Evolutionary conservation across 2,329 filamentous ascomycete genomes (phyloP).

Genomic region (Colletotrichum sp.): DNA sequence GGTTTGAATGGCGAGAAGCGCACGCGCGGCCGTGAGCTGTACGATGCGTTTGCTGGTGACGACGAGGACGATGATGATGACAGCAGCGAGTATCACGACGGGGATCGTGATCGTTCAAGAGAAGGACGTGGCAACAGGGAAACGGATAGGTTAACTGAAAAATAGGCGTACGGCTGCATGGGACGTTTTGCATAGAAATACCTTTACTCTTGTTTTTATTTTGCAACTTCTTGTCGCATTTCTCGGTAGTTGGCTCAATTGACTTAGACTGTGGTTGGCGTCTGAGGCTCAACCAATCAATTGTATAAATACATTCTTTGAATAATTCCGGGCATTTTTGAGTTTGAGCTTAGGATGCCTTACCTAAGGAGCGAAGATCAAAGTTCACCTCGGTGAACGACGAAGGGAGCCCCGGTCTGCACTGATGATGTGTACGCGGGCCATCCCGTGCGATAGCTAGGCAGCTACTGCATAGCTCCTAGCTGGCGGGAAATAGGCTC

Average conservation of each 20-base stretch:
- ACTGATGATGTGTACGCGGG: not conserved
- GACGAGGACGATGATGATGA: slow-evolving; percentile 73
- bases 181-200: slow-evolving; percentile 18
- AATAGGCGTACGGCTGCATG: slow-evolving; percentile 18
- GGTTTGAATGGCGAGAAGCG: slow-evolving; percentile 58
- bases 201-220: not conserved
- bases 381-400: not conserved
- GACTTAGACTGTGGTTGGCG: not conserved
- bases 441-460: not conserved
- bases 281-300: slow-evolving; percentile 8
- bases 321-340: not conserved
- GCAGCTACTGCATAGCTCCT: not conserved
- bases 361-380: not conserved
- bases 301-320: not conserved
- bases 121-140: slow-evolving; percentile 16
- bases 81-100: slow-evolving; percentile 41
- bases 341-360: not conserved
- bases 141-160: slow-evolving; percentile 18
- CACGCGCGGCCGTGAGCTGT: slow-evolving; percentile 83
- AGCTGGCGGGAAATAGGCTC: not conserved
- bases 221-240: slow-evolving; percentile 23
- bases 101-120: slow-evolving; percentile 26
- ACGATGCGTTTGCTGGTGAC: slow-evolving; percentile 95
- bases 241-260: slow-evolving; percentile 25
- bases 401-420: not conserved